Evolutionary conservation across 2,329 filamentous ascomycete genomes (phyloP).

Genomic region (Dactylellina drechsleri): DNA sequence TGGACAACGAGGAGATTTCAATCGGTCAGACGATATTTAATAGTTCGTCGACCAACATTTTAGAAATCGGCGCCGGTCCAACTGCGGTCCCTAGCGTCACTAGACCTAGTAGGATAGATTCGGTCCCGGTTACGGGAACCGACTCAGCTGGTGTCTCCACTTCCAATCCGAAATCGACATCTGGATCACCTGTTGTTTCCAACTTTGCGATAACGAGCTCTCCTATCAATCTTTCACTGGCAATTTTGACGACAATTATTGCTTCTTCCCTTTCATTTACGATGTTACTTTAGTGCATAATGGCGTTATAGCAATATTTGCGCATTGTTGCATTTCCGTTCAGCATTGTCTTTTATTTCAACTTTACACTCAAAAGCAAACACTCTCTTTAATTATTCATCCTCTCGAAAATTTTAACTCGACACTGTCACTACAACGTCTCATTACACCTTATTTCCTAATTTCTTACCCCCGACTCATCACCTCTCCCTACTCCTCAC

Average conservation of each 20-base stretch:
- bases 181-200: slow-evolving; percentile 32
- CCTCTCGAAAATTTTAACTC: neutral
- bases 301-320: slow-evolving; percentile 45
- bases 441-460: slow-evolving; percentile 5
- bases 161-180: slow-evolving; percentile 18
- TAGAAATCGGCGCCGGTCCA: slow-evolving; percentile 68
- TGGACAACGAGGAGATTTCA: slow-evolving; percentile 76
- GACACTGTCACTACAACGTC: neutral
- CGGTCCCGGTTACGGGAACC: slow-evolving; percentile 55
- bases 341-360: slow-evolving; percentile 15
- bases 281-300: slow-evolving; percentile 41
- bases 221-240: slow-evolving; percentile 1
- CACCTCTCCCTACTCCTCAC: neutral
- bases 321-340: slow-evolving; percentile 22
- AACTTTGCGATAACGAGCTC: slow-evolving; percentile 9
- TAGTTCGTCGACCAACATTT: slow-evolving; percentile 65
- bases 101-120: slow-evolving; percentile 65
- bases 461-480: neutral
- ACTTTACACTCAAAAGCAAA: slow-evolving; percentile 18
- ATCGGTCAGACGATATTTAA: slow-evolving; percentile 75
- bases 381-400: slow-evolving; percentile 5
- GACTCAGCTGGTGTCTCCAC: neutral
- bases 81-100: slow-evolving; percentile 68
- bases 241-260: slow-evolving; percentile 25
- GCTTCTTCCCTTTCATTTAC: slow-evolving; percentile 38